Conservation (phyloP, 108 stramenopile species). For the Licmophora abbreviata region DNA sequence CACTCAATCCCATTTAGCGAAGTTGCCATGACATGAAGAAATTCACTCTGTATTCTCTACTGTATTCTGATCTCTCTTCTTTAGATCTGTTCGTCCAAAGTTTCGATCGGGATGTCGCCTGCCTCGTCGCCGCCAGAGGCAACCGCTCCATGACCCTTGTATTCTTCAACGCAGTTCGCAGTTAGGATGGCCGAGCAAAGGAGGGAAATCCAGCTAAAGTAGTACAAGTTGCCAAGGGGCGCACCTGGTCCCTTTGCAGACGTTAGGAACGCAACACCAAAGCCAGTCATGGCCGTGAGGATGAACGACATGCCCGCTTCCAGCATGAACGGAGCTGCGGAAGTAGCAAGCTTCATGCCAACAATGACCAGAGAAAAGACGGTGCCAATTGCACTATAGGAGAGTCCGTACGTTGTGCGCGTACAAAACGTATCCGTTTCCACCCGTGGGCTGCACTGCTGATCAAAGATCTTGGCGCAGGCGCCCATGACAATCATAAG, state of each 20-base stretch:
- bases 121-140: neutral
- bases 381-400: slow-evolving; percentile 49
- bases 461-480: slow-evolving; percentile 58
- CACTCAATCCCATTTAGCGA: too few relatives aligned
- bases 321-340: slow-evolving; percentile 43
- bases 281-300: slow-evolving; percentile 41
- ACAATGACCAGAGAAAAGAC: slow-evolving; percentile 40
- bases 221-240: slow-evolving; percentile 73
- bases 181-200: slow-evolving; percentile 17
- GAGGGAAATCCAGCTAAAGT: slow-evolving; percentile 63
- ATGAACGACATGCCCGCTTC: slow-evolving; percentile 46
- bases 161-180: slow-evolving; percentile 27
- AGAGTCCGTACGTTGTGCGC: slow-evolving; percentile 62
- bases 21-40: too few relatives aligned
- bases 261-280: slow-evolving; percentile 42
- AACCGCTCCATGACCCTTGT: slow-evolving; percentile 5
- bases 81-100: slow-evolving; percentile 20
- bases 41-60: too few relatives aligned
- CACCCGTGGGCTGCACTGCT: slow-evolving; percentile 31
- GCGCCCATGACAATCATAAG: slow-evolving; percentile 73
- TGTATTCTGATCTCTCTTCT: neutral
- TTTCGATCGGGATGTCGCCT: slow-evolving; percentile 22
- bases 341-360: slow-evolving; percentile 55
- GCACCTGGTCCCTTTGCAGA: slow-evolving; percentile 59
- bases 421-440: slow-evolving; percentile 32